Evolutionary conservation across 352 stramenopile genomes (phyloP), one percentile per base, ranked within the genome.

Genomic region (Phytophthora tubulina): DNA sequence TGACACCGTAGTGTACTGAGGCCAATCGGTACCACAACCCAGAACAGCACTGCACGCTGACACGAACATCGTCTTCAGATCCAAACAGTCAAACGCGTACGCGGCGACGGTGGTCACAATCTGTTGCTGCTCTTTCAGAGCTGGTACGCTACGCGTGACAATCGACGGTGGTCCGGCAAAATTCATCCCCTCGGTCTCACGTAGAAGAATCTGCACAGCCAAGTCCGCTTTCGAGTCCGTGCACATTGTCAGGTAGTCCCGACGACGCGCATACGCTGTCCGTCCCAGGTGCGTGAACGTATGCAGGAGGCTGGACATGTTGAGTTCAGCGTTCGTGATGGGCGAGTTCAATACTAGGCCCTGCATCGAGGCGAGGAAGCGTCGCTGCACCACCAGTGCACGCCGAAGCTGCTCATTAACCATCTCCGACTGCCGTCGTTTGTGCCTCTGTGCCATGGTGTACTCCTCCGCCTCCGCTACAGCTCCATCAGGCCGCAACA

Each of bases 261-360:
- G 81, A 32, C 50, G 50, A 8, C 82, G 79, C n/a, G 76, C 69
- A 11, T 70, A 73, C n/a, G 63, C 33, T 36, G 76, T 79, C 39
- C 46, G 71, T 14, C 79, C 77, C n/a, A 90, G 39, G 5, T 65
- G 74, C n/a, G 81, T 90, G 72, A 82, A 89, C 6, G 80, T 90
- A 55, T 91, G 81, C 15, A 91, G 50, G 27, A 89, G 46, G 32
- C 78, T 76, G 31, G 69, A 63, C 78, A 89, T 81, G 70, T 89
- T 86, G 8, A 90, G 62, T 21, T 83, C 54, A 7, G 80, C 61
- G 51, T 72, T 79, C 8, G 59, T 63, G 11, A 73, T 48, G 3
- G 72, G 17, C 0, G 67, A 73, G 14, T 63, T 49, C 41, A 74
- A 36, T 39, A 91, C 80, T 4, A 84, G 30, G 5, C 62, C 44